These are phyloP conservation scores for Dictyostelium citrinum DNA, from an alignment of 78 protist species.

Conservation along the genomic window DNA sequence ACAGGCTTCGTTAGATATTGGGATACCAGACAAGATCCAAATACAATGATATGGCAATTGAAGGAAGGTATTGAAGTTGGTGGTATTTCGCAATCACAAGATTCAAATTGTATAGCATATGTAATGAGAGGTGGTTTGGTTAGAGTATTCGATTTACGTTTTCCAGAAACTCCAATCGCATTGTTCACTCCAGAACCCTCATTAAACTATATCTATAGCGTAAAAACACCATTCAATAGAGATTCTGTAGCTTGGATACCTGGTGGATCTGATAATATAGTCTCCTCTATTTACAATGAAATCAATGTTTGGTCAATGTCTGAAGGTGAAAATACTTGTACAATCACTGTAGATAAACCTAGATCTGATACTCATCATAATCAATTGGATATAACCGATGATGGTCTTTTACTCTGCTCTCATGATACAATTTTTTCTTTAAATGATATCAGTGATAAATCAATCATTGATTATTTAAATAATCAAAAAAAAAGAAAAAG, in stretches of 20 bases:
- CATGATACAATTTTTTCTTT: not conserved
- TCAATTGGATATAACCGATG: constrained; percentile 5
- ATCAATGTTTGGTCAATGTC: not conserved
- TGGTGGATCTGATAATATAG: not conserved
- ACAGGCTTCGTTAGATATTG: not conserved
- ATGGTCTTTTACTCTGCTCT: not conserved
- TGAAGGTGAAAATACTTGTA: not conserved
- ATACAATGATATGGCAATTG: not conserved
- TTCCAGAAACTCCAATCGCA: not conserved
- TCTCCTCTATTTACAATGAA: not conserved
- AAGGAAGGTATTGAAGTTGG: not conserved
- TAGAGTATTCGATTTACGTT: not conserved
- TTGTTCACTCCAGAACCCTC: not conserved
- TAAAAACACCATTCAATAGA: not conserved
- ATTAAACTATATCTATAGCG: not conserved
- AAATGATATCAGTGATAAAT: constrained; percentile 10
- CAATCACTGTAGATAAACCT: not conserved
- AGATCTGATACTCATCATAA: not conserved
- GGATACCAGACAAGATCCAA: not conserved
- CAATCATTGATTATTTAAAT: not conserved
- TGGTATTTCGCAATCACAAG: not conserved
- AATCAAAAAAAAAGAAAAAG: not conserved
- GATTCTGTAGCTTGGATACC: not conserved
- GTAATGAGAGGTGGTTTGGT: not conserved
- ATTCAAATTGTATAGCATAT: not conserved